Conservation (phyloP, 139 green algal genomes). For the Tetratostichococcus sp. region DNA sequence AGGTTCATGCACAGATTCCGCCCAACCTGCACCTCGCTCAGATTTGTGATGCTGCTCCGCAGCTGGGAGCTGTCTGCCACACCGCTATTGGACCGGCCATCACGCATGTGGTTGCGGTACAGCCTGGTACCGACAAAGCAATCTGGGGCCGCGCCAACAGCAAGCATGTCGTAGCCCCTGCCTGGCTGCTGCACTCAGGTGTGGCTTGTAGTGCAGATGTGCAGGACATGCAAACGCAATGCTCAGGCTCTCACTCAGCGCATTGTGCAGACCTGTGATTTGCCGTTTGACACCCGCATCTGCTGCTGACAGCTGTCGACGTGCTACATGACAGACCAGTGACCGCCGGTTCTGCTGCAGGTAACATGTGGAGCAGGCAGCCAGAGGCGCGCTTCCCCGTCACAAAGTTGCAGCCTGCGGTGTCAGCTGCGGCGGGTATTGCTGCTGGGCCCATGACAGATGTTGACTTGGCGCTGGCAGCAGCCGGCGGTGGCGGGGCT, state of each 20-base stretch:
- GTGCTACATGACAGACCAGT: too few species aligned
- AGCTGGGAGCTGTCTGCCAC: slow-evolving; percentile 66
- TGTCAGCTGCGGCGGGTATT: neutral
- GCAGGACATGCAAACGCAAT: too few species aligned
- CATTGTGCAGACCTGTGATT: too few species aligned
- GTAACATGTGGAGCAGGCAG: slow-evolving; percentile 23
- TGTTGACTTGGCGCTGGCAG: slow-evolving; percentile 10
- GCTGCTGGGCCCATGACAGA: slow-evolving; percentile 9
- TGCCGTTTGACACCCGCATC: too few species aligned
- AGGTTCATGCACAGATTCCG: too few species aligned
- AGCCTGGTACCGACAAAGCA: slow-evolving; percentile 40
- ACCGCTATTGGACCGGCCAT: slow-evolving; percentile 7
- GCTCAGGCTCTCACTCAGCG: too few species aligned
- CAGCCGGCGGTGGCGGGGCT: slow-evolving; percentile 13
- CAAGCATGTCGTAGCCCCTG: slow-evolving; percentile 37
- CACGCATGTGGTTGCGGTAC: slow-evolving; percentile 67
- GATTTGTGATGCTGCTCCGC: too few species aligned
- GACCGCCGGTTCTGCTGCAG: neutral
- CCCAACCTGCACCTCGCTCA: neutral
- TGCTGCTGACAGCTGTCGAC: too few species aligned
- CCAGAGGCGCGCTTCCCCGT: slow-evolving; percentile 31
- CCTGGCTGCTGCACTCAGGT: slow-evolving; percentile 50
- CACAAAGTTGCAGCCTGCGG: neutral
- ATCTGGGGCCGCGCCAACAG: slow-evolving; percentile 32
- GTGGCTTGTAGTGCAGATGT: too few species aligned